Evolutionary conservation across 2,329 filamentous ascomycete species (phyloP), one percentile per base, ranked within the genome.

Genomic region (Scedosporium aurantiacum): DNA sequence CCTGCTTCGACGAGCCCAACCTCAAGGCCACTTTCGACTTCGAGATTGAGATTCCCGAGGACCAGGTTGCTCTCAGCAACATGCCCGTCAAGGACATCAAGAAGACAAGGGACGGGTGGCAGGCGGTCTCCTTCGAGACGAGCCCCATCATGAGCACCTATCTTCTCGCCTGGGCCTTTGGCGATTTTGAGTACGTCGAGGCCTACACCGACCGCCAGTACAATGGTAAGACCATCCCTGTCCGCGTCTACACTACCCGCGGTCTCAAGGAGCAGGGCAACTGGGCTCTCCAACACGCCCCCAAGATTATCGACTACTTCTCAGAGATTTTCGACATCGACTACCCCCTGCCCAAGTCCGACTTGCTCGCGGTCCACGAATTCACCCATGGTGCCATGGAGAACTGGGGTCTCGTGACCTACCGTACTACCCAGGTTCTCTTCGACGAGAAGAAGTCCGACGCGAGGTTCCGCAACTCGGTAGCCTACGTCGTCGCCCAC

Each of bases 401-500:
- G 78, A 95, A 95, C 72, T 97, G 92, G 92, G 92, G 92, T 66
- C 81, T 99, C 60, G 91, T 99, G 63, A 97, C 94, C 37, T 99
- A 97, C 77, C 84, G 91, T 66, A 96, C 93, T 10, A 97, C 93
- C 10, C 92, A 94, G 58, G 88, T 99, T 28, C 82, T 99, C n/a
- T 99, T 94, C 70, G 93, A 99, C 69, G 91, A 96, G 73, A 86
- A 91, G 71, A 89, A 88, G 57, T 97, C 93, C 0, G 93, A 97
- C 71, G 86, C 90, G 50, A 86, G 87, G 65, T 97, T 93, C 77
- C 92, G 91, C 75, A 97, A 96, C 73, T 84, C 92, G 43, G 89
- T 99, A 65, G 94, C 94, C 37, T 97, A 99, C 69, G 92, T 97
- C 62, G 92, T 97, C 58, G 93, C 94, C n/a, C 94, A 99, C 75